Evolutionary conservation across 1,284 basidiomycete genomes (phyloP).

Genomic region (Phaffia rhodozyma): DNA sequence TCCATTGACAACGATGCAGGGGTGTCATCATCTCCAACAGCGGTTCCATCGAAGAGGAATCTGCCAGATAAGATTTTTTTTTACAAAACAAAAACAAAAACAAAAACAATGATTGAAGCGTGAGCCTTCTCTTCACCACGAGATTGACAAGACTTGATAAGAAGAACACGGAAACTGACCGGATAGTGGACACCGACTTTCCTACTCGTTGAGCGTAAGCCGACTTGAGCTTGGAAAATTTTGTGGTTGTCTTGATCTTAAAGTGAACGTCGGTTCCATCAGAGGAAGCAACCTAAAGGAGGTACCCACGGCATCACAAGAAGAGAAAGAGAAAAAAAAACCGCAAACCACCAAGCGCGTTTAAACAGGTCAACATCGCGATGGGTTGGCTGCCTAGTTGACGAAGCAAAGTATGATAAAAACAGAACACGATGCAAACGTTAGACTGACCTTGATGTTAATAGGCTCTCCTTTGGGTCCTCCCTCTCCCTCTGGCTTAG

Average conservation of each 20-base stretch:
- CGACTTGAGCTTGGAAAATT: constrained; percentile 38
- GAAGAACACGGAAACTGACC: constrained; percentile 44
- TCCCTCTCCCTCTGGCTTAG: not conserved
- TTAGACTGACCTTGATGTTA: not conserved
- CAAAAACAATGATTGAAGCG: too few species aligned
- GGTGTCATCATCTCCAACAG: constrained; percentile 74
- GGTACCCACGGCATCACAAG: too few species aligned
- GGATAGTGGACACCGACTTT: constrained; percentile 71
- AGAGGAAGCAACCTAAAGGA: constrained; percentile 42
- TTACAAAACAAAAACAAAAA: not conserved
- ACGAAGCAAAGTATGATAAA: too few species aligned
- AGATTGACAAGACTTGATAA: not conserved
- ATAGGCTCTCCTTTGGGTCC: constrained; percentile 3
- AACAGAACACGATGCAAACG: too few species aligned
- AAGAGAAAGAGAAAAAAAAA: not conserved
- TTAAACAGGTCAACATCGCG: too few species aligned
- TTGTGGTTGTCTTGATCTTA: constrained; percentile 93
- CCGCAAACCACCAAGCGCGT: too few species aligned
- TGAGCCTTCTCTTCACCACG: not conserved
- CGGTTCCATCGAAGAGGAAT: constrained; percentile 71
- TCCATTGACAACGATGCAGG: constrained; percentile 74
- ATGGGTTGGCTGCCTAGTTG: too few species aligned
- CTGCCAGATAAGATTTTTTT: constrained; percentile 35
- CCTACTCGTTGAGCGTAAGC: constrained; percentile 91
- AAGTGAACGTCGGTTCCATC: constrained; percentile 87